Evolutionary conservation across 352 stramenopile genomes (phyloP).

Genomic region (Thalassiosira hispida): DNA sequence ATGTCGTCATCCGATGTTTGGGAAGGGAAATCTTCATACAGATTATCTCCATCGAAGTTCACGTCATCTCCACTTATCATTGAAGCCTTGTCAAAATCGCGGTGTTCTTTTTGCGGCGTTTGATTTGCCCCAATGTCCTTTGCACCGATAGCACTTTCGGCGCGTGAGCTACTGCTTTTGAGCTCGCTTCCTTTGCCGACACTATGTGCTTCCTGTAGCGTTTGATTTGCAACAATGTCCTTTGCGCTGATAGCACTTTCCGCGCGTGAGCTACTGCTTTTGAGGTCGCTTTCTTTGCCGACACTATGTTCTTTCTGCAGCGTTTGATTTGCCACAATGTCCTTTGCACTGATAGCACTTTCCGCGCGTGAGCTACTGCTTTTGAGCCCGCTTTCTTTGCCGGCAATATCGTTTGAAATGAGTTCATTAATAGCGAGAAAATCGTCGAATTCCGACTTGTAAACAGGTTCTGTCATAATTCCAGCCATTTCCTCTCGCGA

Average conservation of each 20-base stretch:
- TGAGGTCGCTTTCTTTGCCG: too few relatives aligned
- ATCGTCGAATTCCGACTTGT: neutral
- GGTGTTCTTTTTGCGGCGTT: neutral
- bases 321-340: neutral
- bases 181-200: too few relatives aligned
- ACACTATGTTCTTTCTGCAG: neutral
- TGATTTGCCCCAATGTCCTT: neutral
- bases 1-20: slow-evolving; percentile 15
- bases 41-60: slow-evolving; percentile 15
- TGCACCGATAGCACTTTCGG: neutral
- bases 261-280: slow-evolving; percentile 6
- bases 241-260: neutral
- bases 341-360: slow-evolving; percentile 3
- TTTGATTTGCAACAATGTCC: neutral
- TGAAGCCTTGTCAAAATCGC: slow-evolving; percentile 13
- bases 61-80: slow-evolving; percentile 34
- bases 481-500: slow-evolving; percentile 6
- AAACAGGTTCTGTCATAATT: neutral
- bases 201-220: neutral
- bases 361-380: slow-evolving; percentile 6
- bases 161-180: slow-evolving; percentile 6
- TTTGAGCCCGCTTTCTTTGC: slow-evolving; percentile 9
- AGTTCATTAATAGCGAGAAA: neutral
- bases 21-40: slow-evolving; percentile 53
- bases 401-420: neutral